Conservation (phyloP, 768 basidiomycete species). For the Paxillus ammoniavirescens region DNA sequence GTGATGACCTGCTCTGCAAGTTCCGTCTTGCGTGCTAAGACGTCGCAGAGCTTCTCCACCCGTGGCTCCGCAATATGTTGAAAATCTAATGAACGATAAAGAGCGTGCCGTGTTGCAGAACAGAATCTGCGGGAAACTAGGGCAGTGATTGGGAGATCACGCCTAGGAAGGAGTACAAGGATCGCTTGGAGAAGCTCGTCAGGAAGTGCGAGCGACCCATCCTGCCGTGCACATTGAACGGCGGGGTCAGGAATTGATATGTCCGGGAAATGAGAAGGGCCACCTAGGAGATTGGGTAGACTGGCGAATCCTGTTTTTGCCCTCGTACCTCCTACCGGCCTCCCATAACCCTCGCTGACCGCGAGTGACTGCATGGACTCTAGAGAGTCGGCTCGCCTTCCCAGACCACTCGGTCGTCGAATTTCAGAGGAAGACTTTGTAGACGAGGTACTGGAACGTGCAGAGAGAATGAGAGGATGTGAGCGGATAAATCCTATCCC, state of each 20-base stretch:
- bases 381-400: constrained; percentile 28
- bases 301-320: constrained; percentile 10
- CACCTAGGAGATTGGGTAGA: constrained; percentile 21
- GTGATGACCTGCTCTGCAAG: constrained; percentile 26
- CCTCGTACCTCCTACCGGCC: background rate
- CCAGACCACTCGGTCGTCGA: constrained; percentile 31
- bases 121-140: constrained; percentile 24
- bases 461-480: constrained; percentile 13
- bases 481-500: constrained; percentile 20
- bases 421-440: constrained; percentile 29
- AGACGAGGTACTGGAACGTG: constrained; percentile 22
- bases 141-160: constrained; percentile 20
- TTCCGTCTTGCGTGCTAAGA: constrained; percentile 16
- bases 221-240: background rate
- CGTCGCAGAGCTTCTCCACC: constrained; percentile 14
- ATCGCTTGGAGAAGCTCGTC: constrained; percentile 17
- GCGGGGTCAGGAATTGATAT: background rate
- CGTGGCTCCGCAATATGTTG: constrained; percentile 9
- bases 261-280: constrained; percentile 5
- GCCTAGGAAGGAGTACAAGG: constrained; percentile 19
- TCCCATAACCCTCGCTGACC: constrained; percentile 5
- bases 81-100: constrained; percentile 25
- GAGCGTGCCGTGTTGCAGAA: constrained; percentile 14
- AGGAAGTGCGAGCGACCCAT: constrained; percentile 10
- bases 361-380: constrained; percentile 14